Evolutionary conservation across 306 rosid species (phyloP), one percentile per base, ranked within the genome.

Genomic region (Rubus idaeus): DNA sequence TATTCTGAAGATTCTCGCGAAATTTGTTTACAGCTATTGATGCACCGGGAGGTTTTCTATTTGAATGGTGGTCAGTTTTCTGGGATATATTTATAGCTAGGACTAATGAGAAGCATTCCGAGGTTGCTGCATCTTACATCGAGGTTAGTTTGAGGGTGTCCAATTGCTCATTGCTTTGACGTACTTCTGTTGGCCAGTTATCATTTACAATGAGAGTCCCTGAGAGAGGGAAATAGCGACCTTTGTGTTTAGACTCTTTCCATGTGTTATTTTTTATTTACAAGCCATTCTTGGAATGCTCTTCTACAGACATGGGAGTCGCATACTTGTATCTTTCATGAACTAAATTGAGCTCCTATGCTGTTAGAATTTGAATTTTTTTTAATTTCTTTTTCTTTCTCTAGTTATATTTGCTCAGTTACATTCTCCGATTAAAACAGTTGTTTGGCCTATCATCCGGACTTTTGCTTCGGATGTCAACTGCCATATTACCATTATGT

Each of bases 51-150:
- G 99, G 99, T 66, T 96, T 96, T 84, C 88, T 96, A 70, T 96
- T 96, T 9, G 99, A 96, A 80, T 95, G 99, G 99, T 95, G 99
- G 99, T 95, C 99, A 10, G 97, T 95, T 84, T 95, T 95, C 91
- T 95, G 99, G 99, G 99, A 96, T 82, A 96, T 96, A 69, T 96
- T 96, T 75, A 96, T 96, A 79, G 99, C 99, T 56, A 87, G 99
- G 85, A 96, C 99, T 65, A 92, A 96, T 83, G 99, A 96, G 92
- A 96, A 96, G 84, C 99, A 96, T 84, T 96, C 99, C 0, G 98
- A 96, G 79, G 97, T 92, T 74, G 99, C 99, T 62, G 98, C 99
- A 42, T 96, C 99, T 18, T 96, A 96, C 80, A 96, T 96, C 30
- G 99, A 96, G 99, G 99, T 96, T 73, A 45, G 94, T 83, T 82